phyloP scores from a whole-genome alignment of 1,284 basidiomycete species.

The Fomitopsis palustris region DNA sequence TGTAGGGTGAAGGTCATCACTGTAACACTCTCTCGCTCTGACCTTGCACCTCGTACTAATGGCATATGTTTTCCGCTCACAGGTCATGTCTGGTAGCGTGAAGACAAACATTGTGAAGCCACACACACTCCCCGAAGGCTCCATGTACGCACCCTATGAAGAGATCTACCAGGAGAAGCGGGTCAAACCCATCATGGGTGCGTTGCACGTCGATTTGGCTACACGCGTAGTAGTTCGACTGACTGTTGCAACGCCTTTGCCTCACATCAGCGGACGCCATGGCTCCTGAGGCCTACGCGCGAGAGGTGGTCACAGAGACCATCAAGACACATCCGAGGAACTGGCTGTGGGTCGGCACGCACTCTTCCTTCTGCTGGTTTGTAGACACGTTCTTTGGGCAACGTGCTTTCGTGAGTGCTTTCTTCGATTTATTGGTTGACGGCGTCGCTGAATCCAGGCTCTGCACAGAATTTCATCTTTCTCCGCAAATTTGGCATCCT shows the following conservation, averaged over 20 bases:
- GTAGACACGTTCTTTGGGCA: constrained; percentile 23
- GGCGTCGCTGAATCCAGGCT: background rate
- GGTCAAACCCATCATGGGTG: constrained; percentile 17
- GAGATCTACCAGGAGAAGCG: constrained; percentile 14
- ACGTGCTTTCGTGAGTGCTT: background rate
- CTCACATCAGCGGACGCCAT: background rate
- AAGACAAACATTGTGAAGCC: constrained; percentile 23
- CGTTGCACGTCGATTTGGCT: background rate
- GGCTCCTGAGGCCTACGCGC: constrained; percentile 21
- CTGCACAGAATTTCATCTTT: background rate
- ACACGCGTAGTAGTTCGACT: background rate
- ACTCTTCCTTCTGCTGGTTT: constrained; percentile 24
- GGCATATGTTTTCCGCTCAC: background rate
- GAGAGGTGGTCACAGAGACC: constrained; percentile 23
- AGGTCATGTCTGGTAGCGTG: constrained; percentile 30
- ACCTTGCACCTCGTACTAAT: background rate
- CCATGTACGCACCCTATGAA: constrained; percentile 27
- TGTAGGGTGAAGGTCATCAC: constrained; percentile 30
- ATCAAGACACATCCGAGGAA: constrained; percentile 18
- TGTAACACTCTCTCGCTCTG: constrained; percentile 6
- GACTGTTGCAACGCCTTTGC: background rate
- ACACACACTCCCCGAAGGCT: constrained; percentile 17
- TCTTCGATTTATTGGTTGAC: background rate
- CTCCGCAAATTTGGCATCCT: background rate
- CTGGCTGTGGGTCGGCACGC: constrained; percentile 25